Conservation (phyloP, 495 filamentous ascomycete genomes). For the Aspergillus saccharolyticus region DNA sequence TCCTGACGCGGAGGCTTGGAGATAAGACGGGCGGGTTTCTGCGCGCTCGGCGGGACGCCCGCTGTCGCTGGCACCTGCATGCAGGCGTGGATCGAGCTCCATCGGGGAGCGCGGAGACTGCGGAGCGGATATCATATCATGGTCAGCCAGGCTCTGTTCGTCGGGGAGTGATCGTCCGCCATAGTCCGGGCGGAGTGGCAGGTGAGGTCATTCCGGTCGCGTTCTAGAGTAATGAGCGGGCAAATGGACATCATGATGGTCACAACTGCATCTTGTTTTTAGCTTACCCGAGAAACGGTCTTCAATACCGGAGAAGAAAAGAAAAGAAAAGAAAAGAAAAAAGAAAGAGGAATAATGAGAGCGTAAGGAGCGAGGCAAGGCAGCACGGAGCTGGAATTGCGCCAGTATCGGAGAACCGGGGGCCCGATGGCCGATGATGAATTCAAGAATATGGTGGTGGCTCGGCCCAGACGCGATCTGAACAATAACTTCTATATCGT, state of each 20-base stretch:
- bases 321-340: neutral
- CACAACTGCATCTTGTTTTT: neutral
- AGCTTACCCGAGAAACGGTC: neutral
- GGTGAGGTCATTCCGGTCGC: neutral
- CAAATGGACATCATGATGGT: neutral
- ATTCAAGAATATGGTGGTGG: neutral
- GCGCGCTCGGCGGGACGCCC: conserved; percentile 11
- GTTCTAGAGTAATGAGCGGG: neutral
- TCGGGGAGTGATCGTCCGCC: neutral
- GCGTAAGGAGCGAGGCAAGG: neutral
- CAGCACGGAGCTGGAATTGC: neutral
- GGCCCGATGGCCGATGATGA: conserved; percentile 11
- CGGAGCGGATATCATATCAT: conserved; percentile 10
- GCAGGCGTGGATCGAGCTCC: conserved; percentile 33
- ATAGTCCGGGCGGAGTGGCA: neutral
- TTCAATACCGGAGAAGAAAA: neutral
- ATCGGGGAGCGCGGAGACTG: conserved; percentile 17
- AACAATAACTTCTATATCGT: neutral
- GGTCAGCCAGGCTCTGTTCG: conserved; percentile 11
- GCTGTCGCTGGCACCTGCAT: conserved; percentile 13
- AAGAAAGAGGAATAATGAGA: neutral
- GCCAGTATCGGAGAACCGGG: conserved; percentile 8
- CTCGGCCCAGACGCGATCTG: neutral
- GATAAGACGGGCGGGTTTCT: conserved; percentile 15
- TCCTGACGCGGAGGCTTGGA: conserved; percentile 12